phyloP scores from a whole-genome alignment of 2,329 filamentous ascomycete species.

The Alternaria panax region DNA sequence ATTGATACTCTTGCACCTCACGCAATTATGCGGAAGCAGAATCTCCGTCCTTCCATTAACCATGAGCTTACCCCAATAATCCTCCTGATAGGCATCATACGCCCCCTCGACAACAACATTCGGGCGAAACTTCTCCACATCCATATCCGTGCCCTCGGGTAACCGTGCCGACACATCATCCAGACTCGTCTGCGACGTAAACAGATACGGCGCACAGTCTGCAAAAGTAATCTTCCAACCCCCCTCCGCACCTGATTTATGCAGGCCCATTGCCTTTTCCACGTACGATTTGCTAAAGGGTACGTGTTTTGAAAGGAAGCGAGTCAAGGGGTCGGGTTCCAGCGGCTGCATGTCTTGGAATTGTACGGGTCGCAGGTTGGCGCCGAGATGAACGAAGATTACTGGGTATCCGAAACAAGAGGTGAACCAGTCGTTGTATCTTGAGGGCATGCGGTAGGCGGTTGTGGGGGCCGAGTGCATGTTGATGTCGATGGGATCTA shows the following conservation, averaged over 20 bases:
- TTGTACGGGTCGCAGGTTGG: conserved; percentile 52
- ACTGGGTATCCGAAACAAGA: conserved; percentile 54
- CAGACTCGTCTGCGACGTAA: conserved; percentile 75
- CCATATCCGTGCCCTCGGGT: conserved; percentile 47
- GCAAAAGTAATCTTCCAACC: conserved; percentile 67
- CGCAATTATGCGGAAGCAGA: conserved; percentile 55
- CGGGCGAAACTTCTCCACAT: conserved; percentile 57
- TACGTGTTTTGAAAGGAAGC: conserved; percentile 22
- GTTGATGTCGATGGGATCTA: conserved; percentile 50
- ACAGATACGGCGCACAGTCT: conserved; percentile 77
- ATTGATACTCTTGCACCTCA: conserved; percentile 56
- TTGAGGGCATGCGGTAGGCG: conserved; percentile 53
- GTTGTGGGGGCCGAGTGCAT: conserved; percentile 54
- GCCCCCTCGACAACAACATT: conserved; percentile 56
- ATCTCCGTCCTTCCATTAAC: conserved; percentile 45
- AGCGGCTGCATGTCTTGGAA: conserved; percentile 42
- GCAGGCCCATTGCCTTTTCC: conserved; percentile 42
- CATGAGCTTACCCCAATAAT: conserved; percentile 54
- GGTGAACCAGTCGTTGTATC: conserved; percentile 55
- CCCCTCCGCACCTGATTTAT: conserved; percentile 26
- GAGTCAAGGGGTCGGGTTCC: conserved; percentile 22
- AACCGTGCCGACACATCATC: conserved; percentile 64
- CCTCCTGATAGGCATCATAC: conserved; percentile 53
- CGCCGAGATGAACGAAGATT: conserved; percentile 54
- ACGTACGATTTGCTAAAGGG: conserved; percentile 19